phyloP scores from a whole-genome alignment of 2,329 filamentous ascomycete species.

The Penicillium sp. region DNA sequence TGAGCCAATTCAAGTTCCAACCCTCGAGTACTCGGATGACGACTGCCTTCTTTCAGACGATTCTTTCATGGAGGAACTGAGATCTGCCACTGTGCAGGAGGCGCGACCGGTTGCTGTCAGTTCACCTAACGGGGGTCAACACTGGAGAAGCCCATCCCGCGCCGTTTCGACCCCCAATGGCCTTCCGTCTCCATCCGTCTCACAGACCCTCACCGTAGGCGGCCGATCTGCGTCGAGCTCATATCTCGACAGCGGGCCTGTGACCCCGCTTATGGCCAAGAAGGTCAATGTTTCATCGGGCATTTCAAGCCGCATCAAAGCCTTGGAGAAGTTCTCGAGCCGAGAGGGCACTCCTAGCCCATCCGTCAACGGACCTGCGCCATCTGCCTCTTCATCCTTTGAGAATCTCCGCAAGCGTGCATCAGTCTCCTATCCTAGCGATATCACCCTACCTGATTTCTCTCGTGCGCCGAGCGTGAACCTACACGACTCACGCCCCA shows the following conservation, averaged over 20 bases:
- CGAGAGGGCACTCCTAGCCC: conserved; percentile 41
- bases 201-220: conserved; percentile 34
- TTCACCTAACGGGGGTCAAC: conserved; percentile 58
- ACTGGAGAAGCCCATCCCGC: conserved; percentile 38
- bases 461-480: conserved; percentile 34
- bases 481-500: conserved; percentile 30
- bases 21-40: conserved; percentile 43
- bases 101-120: conserved; percentile 80
- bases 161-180: conserved; percentile 43
- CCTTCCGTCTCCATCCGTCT: conserved; percentile 25
- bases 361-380: conserved; percentile 43
- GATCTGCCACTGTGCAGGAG: conserved; percentile 77
- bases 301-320: conserved; percentile 93
- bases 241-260: conserved; percentile 32
- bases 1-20: conserved; percentile 56
- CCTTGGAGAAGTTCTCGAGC: conserved; percentile 74
- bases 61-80: conserved; percentile 80
- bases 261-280: conserved; percentile 57
- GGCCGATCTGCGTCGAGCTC: conserved; percentile 43
- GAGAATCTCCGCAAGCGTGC: conserved; percentile 51
- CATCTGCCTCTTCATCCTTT: conserved; percentile 61
- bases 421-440: conserved; percentile 34
- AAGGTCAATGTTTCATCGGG: conserved; percentile 84
- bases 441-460: conserved; percentile 28
- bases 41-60: conserved; percentile 61